Evolutionary conservation across 2,329 filamentous ascomycete genomes (phyloP), one percentile per base, ranked within the genome.

Genomic region (Epichloe uncinata): DNA sequence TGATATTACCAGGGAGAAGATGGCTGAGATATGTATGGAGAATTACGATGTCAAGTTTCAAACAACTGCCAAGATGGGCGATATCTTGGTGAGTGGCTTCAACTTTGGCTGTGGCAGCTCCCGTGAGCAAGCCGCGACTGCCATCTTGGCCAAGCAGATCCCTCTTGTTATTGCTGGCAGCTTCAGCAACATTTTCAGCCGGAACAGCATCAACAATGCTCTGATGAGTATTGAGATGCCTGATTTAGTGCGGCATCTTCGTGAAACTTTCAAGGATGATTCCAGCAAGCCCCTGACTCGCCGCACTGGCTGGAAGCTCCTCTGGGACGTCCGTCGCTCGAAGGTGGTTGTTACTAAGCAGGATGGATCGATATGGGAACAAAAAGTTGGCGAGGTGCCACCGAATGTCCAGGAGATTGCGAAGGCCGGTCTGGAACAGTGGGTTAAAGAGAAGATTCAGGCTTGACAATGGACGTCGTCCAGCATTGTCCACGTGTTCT

Each of bases 21-120:
- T 97, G 91, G 87, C 88, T 0, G 73, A 85, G 56, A 89, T 90
- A 0, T 90, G 85, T 66, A 96, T 97, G 89, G 78, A 85, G 63
- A 97, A 97, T 73, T 97, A 95, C 69, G 91, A 97, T 63, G 69
- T 76, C 0, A 63, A 72, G 0, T 96, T 96, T 63, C 66, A 73
- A 9, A 65, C 68, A 1, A 72, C 82, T 36, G 82, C 85, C 43
- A 76, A 77, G 55, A 62, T 78, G 0, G 81, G 80, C 45, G 90
- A 97, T 59, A 87, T 96, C 49, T 77, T 96, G 1, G 89, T 96
- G 0, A 70, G 82, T 0, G 89, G 89, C 34, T 93, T 82, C 72
- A 95, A 94, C 71, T 95, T 96, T 61, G 91, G 91, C 45, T 88
- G 82, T 56, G 89, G 89, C 16, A 48, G 38, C 40, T 51, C 45